Base-by-base conservation (phyloP, 2,329 filamentous ascomycete genomes). In the Scedosporium boydii region DNA sequence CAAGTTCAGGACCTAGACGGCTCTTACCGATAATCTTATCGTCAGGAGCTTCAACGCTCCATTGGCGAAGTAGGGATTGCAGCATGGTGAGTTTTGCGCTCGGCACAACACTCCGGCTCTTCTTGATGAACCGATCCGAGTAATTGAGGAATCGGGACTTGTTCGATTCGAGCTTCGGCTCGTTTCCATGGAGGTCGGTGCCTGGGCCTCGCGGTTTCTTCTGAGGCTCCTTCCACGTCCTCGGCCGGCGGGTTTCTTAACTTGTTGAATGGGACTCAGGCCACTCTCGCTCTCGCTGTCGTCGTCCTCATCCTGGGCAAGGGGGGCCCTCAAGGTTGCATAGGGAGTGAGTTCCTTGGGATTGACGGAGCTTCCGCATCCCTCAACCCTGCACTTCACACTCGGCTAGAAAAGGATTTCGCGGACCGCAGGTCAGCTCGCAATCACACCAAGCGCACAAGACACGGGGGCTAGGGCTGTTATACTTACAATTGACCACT, bases 11-110 rank as follows among this genome's bases (percentile, higher is more conserved):
- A 6, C 34, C 34, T 1, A 26, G 4, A 3, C 6, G 5, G 3
- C 1, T 62, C 71, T 67, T 65, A 75, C 76, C 67, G 16, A 78
- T 74, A 3, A 75, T 75, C 64, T 77, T 78, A 67, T 78, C 75
- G 0, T 71, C 56, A 0, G 75, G 75, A 0, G 64, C 63, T 0
- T 73, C 67, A 0, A 42, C 1, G 23, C 68, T 64, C 76, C 75
- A 77, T 18, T 44, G 10, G 6, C 34, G 3, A 12, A 61, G 10
- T 18, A 56, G 1, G 68, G 67, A 1, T 65, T 74, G 70, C 0
- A 73, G 66, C 0, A 68, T 70, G 0, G 69, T 69, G 0, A 73
- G 58, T 63, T 77, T 77, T 1, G 74, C 66, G 14, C 74, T 72
- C 0, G 69, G 65, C 5, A 61, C 48, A 1, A 61, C 34, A 1